A percentile compares a stretch with the other conserved stretches of the same genome.
These are phyloP conservation scores for Populus hybrid DNA, from an alignment of 441 rosid genomes.

Conservation along the genomic window DNA sequence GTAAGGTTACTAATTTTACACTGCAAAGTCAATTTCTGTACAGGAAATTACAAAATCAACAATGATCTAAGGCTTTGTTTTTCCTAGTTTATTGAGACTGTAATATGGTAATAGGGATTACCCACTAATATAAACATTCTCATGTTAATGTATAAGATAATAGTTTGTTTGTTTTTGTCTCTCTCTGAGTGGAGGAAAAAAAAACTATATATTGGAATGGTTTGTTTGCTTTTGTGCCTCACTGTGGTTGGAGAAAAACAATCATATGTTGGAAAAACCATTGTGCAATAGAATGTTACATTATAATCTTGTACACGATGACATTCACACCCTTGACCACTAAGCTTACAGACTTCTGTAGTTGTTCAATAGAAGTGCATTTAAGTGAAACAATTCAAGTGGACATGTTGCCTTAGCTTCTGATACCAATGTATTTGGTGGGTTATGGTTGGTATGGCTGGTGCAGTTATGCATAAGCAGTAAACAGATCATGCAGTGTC, in stretches of 20 bases:
- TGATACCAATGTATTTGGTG: background rate
- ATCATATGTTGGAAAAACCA: background rate
- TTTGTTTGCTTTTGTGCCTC: background rate
- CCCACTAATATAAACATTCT: background rate
- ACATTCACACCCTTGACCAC: background rate
- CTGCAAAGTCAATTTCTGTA: background rate
- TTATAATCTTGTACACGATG: background rate
- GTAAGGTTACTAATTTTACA: slow-evolving; percentile 41
- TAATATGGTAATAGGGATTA: background rate
- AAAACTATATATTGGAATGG: background rate
- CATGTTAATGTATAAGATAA: background rate
- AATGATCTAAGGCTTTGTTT: background rate
- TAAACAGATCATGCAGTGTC: background rate
- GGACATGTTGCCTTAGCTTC: background rate
- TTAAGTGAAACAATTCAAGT: background rate
- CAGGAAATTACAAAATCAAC: background rate
- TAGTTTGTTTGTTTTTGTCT: background rate
- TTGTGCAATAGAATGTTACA: background rate
- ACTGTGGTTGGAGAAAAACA: background rate
- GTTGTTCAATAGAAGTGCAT: background rate
- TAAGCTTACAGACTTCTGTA: background rate
- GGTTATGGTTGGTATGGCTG: background rate
- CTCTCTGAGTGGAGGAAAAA: background rate
- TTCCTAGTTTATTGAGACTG: background rate
- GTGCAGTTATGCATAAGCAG: background rate